These are phyloP conservation scores for Candida glucosophila DNA, from an alignment of 1,139 yeast species.

Conservation along the genomic window DNA sequence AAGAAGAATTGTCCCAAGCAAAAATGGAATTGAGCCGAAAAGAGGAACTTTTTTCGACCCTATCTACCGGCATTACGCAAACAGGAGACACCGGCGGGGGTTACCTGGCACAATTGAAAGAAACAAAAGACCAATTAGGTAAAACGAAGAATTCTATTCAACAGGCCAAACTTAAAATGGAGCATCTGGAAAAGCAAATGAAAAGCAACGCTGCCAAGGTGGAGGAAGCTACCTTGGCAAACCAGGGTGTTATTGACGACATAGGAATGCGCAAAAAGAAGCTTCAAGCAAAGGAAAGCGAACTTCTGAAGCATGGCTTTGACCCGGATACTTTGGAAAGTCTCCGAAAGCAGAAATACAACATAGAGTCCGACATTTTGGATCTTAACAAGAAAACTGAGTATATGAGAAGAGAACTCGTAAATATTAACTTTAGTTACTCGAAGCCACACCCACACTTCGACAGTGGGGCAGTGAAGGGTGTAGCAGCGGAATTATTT, in stretches of 20 bases:
- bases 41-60: conserved; percentile 76
- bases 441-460: conserved; percentile 57
- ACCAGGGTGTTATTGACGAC: conserved; percentile 30
- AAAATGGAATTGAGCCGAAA: conserved; percentile 49
- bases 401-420: conserved; percentile 51
- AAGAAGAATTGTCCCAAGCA: conserved; percentile 30
- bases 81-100: conserved; percentile 75
- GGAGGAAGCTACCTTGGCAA: conserved; percentile 46
- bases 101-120: conserved; percentile 64
- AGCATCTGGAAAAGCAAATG: conserved; percentile 49
- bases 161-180: conserved; percentile 51
- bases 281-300: conserved; percentile 30
- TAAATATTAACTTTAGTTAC: conserved; percentile 72
- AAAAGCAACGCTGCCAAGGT: conserved; percentile 45
- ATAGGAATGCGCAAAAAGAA: conserved; percentile 35
- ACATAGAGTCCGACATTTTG: conserved; percentile 17
- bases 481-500: conserved; percentile 85
- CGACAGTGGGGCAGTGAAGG: conserved; percentile 59
- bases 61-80: conserved; percentile 86
- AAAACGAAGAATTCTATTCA: conserved; percentile 50
- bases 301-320: conserved; percentile 52
- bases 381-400: conserved; percentile 45
- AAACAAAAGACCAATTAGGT: conserved; percentile 50
- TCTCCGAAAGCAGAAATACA: conserved; percentile 36
- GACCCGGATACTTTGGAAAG: conserved; percentile 40